Evolutionary conservation across 768 basidiomycete species (phyloP), one percentile per base, ranked within the genome.

Genomic region (Russula sp.): DNA sequence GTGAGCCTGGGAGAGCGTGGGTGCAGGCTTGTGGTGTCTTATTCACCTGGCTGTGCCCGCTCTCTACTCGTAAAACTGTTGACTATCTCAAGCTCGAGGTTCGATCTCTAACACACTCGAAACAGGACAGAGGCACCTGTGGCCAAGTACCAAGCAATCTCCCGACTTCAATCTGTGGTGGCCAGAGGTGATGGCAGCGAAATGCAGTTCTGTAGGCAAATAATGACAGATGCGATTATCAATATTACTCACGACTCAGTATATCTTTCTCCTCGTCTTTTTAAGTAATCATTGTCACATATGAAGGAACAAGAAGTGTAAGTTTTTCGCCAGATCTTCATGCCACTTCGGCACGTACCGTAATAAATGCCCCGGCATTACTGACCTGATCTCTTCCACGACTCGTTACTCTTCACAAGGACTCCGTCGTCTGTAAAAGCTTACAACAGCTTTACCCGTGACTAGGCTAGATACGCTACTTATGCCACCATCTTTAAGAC

Each of bases 111-210:
- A 35, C 34, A 10, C 20, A 10, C 13, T 14, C n/a, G 22, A 10
- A 20, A 7, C 35, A 10, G 5, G 11, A 20, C 20, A 10, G 29
- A 5, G 16, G 18, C 35, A 32, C 38, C 18, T 16, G 11, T 34
- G 79, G 78, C 70, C 18, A 75, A 80, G 66, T 83, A 81, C 66
- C 48, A 75, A 1, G 80, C 78, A 4, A 82, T 78, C 66, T 69
- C 79, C 5, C 58, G 63, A 18, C 83, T 84, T 61, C 56, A 73
- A 34, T 79, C 81, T 0, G 69, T 77, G 29, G 80, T 77, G 2
- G 73, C 77, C 8, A 81, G 81, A 11, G 82, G 81, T 6, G 70
- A 82, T 51, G 81, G 79, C 7, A 61, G 65, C 50, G 53, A 51
- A 0, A 68, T 72, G 2, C 81, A 81, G 60, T 81, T 74, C 64